phyloP scores from a whole-genome alignment of 306 rosid genomes.

The Bauhinia variegata region DNA sequence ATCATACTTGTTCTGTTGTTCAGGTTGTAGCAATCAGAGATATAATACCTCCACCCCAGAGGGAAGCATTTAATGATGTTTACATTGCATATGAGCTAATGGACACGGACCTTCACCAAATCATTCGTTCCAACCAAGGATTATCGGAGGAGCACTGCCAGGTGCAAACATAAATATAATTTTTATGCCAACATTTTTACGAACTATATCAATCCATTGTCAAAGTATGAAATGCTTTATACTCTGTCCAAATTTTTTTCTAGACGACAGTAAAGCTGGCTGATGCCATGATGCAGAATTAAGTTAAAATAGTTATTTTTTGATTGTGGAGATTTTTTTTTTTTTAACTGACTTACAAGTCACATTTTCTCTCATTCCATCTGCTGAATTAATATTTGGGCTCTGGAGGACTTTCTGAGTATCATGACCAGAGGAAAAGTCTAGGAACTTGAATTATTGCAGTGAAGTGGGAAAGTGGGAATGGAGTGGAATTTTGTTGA shows the following conservation, averaged over 20 bases:
- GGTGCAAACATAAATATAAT: slow-evolving; percentile 46
- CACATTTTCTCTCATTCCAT: not conserved
- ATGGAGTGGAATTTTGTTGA: not conserved
- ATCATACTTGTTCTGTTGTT: slow-evolving; percentile 23
- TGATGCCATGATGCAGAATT: not conserved
- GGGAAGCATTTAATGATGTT: slow-evolving; percentile 80
- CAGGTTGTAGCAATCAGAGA: slow-evolving; percentile 95
- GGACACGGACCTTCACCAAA: slow-evolving; percentile 98
- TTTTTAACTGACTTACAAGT: not conserved
- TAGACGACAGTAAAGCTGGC: slow-evolving; percentile 1
- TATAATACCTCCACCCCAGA: slow-evolving; percentile 90
- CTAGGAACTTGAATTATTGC: no score
- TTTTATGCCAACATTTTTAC: slow-evolving; percentile 16
- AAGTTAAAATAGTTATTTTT: not conserved
- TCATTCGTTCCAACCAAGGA: slow-evolving; percentile 88
- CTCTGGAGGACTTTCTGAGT: not conserved
- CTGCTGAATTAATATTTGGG: not conserved
- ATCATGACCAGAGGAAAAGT: not conserved
- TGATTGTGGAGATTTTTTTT: no score
- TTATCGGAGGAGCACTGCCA: slow-evolving; percentile 98
- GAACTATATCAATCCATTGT: not conserved
- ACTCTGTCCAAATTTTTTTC: not conserved
- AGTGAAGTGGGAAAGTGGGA: no score
- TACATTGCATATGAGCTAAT: slow-evolving; percentile 97
- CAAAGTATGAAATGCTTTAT: slow-evolving; percentile 8